Evolutionary conservation across 2,329 filamentous ascomycete species (phyloP), one percentile per base, ranked within the genome.

Genomic region (Xylariaceae sp.): DNA sequence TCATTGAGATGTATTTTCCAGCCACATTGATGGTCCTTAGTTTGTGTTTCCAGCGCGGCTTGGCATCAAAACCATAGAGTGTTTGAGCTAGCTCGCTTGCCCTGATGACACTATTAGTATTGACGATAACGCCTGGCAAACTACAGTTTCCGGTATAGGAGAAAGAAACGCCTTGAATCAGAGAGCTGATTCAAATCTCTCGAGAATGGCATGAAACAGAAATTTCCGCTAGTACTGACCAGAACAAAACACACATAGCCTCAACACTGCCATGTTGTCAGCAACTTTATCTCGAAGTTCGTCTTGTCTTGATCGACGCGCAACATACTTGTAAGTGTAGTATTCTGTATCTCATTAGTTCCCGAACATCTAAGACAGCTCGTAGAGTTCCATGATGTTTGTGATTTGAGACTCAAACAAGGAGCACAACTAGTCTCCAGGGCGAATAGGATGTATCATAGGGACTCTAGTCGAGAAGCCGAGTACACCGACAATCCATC

Each of bases 211-310:
- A n/a, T n/a, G n/a, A n/a, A n/a, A n/a, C n/a, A n/a, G n/a, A n/a
- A n/a, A n/a, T n/a, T n/a, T n/a, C n/a, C n/a, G n/a, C n/a, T n/a
- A n/a, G n/a, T n/a, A n/a, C n/a, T n/a, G n/a, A n/a, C 22, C 22
- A 26, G 29, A 39, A 39, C 46, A 57, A 49, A n/a, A 57, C 50
- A 16, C 54, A 50, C 49, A 57, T 50, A 8, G 54, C 50, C 33
- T 56, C 47, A 4, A 50, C 53, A 33, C 15, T 18, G 13, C 19
- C 15, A 34, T 17, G 6, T 26, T 26, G 22, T 26, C 6, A 26
- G 22, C 22, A 26, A 11, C 6, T 11, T 6, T 6, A 26, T 11
- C 22, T 11, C 11, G 22, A 26, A 26, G 6, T 26, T 26, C 22
- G 22, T 26, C 22, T 32, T 32, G 6, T 32, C 8, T 32, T 32